phyloP scores from a whole-genome alignment of 2,329 filamentous ascomycete species.

The Paraphoma chrysanthemicola region DNA sequence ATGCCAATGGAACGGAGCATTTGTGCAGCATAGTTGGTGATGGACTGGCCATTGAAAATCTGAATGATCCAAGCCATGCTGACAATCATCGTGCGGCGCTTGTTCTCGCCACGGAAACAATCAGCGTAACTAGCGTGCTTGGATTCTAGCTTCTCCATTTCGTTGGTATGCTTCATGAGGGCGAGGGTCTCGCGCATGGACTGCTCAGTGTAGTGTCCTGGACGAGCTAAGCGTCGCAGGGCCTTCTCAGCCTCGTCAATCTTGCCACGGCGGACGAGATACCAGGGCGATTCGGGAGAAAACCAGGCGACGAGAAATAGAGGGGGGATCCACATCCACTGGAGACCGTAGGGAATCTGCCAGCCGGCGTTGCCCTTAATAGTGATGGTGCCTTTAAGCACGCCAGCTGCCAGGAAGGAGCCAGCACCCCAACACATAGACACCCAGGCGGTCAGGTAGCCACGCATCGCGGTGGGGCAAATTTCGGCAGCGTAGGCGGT shows the following conservation, averaged over 20 bases:
- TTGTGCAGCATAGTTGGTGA: slow-evolving; percentile 39
- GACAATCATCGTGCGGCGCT: slow-evolving; percentile 78
- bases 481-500: slow-evolving; percentile 55
- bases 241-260: slow-evolving; percentile 64
- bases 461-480: slow-evolving; percentile 60
- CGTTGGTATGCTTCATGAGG: slow-evolving; percentile 88
- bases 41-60: slow-evolving; percentile 32
- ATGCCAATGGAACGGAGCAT: slow-evolving; percentile 52
- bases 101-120: slow-evolving; percentile 79
- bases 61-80: slow-evolving; percentile 56
- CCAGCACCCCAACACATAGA: slow-evolving; percentile 75
- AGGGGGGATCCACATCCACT: slow-evolving; percentile 73
- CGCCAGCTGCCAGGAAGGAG: slow-evolving; percentile 72
- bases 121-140: slow-evolving; percentile 75
- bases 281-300: slow-evolving; percentile 75
- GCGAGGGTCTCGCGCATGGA: slow-evolving; percentile 59
- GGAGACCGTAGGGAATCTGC: background rate
- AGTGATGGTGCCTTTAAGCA: slow-evolving; percentile 56
- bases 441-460: slow-evolving; percentile 64
- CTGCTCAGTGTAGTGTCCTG: slow-evolving; percentile 6
- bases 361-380: background rate
- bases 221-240: slow-evolving; percentile 1
- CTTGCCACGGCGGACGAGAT: slow-evolving; percentile 69
- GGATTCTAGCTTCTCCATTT: slow-evolving; percentile 71
- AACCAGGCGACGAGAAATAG: slow-evolving; percentile 68